These are phyloP conservation scores for Apiotrichum brassicae DNA, from an alignment of 1,284 basidiomycete species.

Conservation along the genomic window DNA sequence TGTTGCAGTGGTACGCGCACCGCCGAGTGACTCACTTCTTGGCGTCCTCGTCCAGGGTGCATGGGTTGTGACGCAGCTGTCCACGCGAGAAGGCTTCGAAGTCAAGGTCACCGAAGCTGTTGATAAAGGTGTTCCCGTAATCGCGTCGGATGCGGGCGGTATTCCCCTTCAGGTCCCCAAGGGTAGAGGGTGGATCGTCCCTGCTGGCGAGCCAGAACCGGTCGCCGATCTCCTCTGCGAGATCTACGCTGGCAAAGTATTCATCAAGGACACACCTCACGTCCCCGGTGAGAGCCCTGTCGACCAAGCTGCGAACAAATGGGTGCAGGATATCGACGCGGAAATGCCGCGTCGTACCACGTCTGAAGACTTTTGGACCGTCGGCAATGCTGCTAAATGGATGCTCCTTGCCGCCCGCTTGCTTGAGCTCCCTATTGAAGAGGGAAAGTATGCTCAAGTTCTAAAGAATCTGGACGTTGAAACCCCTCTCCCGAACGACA, in stretches of 20 bases:
- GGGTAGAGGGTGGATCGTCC: slow-evolving; percentile 72
- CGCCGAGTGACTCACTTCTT: slow-evolving; percentile 37
- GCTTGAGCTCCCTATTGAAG: slow-evolving; percentile 16
- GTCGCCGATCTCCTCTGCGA: slow-evolving; percentile 68
- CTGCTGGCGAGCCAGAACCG: slow-evolving; percentile 61
- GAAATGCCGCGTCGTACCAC: slow-evolving; percentile 26
- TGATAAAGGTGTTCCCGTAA: slow-evolving; percentile 72
- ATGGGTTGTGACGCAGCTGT: slow-evolving; percentile 39
- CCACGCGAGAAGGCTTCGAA: slow-evolving; percentile 68
- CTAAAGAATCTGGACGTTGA: slow-evolving; percentile 7
- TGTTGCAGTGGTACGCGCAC: slow-evolving; percentile 41
- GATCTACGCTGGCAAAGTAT: slow-evolving; percentile 62
- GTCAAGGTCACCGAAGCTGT: slow-evolving; percentile 86
- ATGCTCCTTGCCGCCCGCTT: slow-evolving; percentile 32
- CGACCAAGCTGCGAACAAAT: slow-evolving; percentile 18
- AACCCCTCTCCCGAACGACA: slow-evolving; percentile 10
- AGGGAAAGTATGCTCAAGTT: background rate
- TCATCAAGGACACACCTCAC: slow-evolving; percentile 32
- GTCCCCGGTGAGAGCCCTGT: background rate
- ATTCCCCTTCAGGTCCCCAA: slow-evolving; percentile 79
- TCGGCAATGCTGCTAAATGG: slow-evolving; percentile 43
- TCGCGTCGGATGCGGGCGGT: slow-evolving; percentile 73
- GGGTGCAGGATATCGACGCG: slow-evolving; percentile 25
- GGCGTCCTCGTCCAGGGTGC: slow-evolving; percentile 44
- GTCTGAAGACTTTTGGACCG: slow-evolving; percentile 44